Base-by-base conservation (phyloP, 2,329 filamentous ascomycete genomes). In the Rhytidhysteron rufulum region DNA sequence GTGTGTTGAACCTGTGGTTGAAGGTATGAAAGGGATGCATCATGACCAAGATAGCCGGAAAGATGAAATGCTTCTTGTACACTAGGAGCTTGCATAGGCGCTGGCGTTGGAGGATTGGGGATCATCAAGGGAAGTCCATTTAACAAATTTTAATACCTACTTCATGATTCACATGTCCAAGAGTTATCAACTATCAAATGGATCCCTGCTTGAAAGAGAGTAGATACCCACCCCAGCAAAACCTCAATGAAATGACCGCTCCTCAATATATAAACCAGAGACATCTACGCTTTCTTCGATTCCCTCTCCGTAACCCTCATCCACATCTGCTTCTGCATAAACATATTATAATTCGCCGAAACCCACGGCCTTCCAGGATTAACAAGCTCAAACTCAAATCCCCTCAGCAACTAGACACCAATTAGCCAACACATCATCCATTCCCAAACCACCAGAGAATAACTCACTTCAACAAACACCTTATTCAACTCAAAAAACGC, bases 1-100 rank as follows among this genome's bases (percentile, higher is more conserved):
- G 72, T 11, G 72, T 75, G 38, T 45, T 74, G 43, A 68, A 55
- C 36, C 47, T 75, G 44, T 75, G 70, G 70, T 45, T 72, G 48
- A 74, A 74, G 62, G 72, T 75, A 10, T 75, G 22, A 21, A 39
- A 17, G 36, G 22, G 27, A 30, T 20, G 27, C 27, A n/a, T 13
- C 27, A 30, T 30, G 27, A 16, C 13, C 27, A 30, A n/a, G n/a
- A n/a, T n/a, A n/a, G n/a, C n/a, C n/a, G n/a, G n/a, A n/a, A n/a
- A n/a, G n/a, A n/a, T n/a, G n/a, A n/a, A n/a, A n/a, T n/a, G n/a
- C 24, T 27, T 13, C 13, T 13, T 27, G 24, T 27, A 27, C 7
- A 27, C 24, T 27, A 7, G 13, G 13, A 27, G 24, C 24, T 27
- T 27, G 24, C 24, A 27, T 27, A 27, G 7, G 24, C 24, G 24